Base-by-base conservation (phyloP, 2,329 filamentous ascomycete species). In the Talaromyces piceae region DNA sequence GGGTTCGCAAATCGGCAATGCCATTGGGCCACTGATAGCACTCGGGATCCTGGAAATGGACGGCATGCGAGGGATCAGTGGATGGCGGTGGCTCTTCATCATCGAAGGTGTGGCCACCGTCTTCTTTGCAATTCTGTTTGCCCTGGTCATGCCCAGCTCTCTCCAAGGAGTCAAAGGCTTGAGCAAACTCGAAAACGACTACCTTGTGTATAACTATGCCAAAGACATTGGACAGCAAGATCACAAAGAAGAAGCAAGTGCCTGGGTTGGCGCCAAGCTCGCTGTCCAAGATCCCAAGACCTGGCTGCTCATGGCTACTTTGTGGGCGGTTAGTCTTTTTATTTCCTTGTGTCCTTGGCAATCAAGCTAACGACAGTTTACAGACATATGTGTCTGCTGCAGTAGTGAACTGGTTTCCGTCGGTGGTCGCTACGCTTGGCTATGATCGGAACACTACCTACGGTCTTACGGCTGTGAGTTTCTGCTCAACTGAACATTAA, bases 111-210 rank as follows among this genome's bases (percentile, higher is more conserved):
- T 37, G 11, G n/a, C 45, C 5, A 53, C 33, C 7, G 33, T 37
- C 12, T 37, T 37, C 33, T 37, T 37, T 37, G 33, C 51, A 6
- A 22, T 88, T 22, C 71, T 70, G 5, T 73, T 88, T 25, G 83
- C 84, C 12, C 62, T 81, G 5, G 58, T 64, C 1, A 37, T 86
- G 22, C 73, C 82, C 46, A 83, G 86, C 63, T 46, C 71, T 9
- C 72, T 51, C 12, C 33, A 44, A 73, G 55, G 68, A 65, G 50
- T 67, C 59, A 23, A 71, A 68, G 28, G 68, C 63, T 41, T 64
- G n/a, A 61, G 59, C 57, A 60, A 50, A 56, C 55, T 20, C 56
- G 69, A 11, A 72, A 72, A n/a, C 12, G 69, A 71, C 47, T 65
- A 68, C 2, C 63, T 73, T 18, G 67, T 75, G 44, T 72, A 72